A percentile compares a stretch with the other conserved stretches of the same genome.
These are phyloP conservation scores for Niveomyces coronatus DNA, from an alignment of 2,329 filamentous ascomycete genomes.

Conservation along the genomic window DNA sequence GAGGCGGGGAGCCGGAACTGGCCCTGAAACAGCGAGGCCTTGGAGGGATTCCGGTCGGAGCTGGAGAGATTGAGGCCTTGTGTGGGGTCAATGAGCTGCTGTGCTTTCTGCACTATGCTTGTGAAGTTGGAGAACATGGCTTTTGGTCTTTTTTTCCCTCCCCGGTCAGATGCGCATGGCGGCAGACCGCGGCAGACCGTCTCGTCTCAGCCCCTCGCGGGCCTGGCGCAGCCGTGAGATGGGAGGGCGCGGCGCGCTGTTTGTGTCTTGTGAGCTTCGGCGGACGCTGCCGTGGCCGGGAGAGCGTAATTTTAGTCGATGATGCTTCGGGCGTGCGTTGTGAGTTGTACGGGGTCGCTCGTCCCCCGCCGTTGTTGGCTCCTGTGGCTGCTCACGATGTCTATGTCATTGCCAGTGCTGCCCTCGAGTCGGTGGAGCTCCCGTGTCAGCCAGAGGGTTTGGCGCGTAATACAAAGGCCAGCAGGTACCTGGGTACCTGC, in stretches of 20 bases:
- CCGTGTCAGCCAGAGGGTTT: no score
- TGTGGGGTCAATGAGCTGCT: constrained; percentile 86
- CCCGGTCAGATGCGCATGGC: constrained; percentile 10
- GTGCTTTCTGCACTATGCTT: constrained; percentile 88
- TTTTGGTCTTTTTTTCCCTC: constrained; percentile 1
- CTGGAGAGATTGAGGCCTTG: constrained; percentile 63
- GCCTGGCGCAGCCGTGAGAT: background rate
- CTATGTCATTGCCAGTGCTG: constrained; percentile 5
- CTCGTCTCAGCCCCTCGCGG: constrained; percentile 2
- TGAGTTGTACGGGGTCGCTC: no score
- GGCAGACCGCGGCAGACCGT: constrained; percentile 2
- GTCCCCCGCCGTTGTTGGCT: no score
- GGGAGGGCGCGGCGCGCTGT: no score
- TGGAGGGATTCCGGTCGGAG: constrained; percentile 75
- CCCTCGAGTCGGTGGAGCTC: constrained; percentile 7
- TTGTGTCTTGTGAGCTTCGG: no score
- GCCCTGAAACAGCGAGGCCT: constrained; percentile 84
- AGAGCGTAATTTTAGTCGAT: background rate
- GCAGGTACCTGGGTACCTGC: no score
- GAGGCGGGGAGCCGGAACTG: constrained; percentile 92
- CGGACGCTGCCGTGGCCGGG: no score
- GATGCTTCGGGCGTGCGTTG: constrained; percentile 1
- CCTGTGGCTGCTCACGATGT: constrained; percentile 1
- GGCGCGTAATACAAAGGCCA: no score
- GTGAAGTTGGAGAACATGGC: constrained; percentile 53